Evolutionary conservation across 177 flowering plant genomes (phyloP).

Genomic region (Vitis hybrid): DNA sequence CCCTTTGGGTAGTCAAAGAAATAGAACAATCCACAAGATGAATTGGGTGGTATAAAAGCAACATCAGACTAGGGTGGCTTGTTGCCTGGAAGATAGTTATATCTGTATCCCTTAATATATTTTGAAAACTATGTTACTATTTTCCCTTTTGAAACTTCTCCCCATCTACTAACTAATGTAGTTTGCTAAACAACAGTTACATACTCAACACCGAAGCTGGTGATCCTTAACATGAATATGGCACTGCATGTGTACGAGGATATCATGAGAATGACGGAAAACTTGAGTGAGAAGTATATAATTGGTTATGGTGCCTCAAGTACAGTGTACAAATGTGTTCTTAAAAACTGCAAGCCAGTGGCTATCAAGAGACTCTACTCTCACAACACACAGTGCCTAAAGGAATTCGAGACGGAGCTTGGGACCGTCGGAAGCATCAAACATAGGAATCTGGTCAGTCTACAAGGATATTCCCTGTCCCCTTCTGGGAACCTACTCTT

Average conservation of each 20-base stretch:
- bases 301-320: conserved; percentile 96
- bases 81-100: too few relatives aligned
- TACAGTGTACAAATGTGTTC: conserved; percentile 86
- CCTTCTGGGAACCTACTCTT: conserved; percentile 76
- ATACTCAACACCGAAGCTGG: conserved; percentile 78
- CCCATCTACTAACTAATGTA: neutral
- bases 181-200: conserved; percentile 36
- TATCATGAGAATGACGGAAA: conserved; percentile 98
- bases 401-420: conserved; percentile 84
- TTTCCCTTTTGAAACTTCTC: neutral
- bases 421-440: conserved; percentile 78
- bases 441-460: conserved; percentile 76
- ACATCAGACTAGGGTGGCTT: too few relatives aligned
- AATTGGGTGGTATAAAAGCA: too few relatives aligned
- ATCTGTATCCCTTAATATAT: too few relatives aligned
- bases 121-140: too few relatives aligned
- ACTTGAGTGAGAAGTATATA: conserved; percentile 82
- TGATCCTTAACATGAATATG: conserved; percentile 89
- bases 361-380: conserved; percentile 84
- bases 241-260: conserved; percentile 89
- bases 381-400: conserved; percentile 62
- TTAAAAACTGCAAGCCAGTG: conserved; percentile 78
- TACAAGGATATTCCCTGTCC: conserved; percentile 80
- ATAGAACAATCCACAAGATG: neutral
- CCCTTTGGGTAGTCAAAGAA: too few relatives aligned